These are phyloP conservation scores for Neopestalotiopsis sp. DNA, from an alignment of 2,329 filamentous ascomycete species.

Conservation along the genomic window DNA sequence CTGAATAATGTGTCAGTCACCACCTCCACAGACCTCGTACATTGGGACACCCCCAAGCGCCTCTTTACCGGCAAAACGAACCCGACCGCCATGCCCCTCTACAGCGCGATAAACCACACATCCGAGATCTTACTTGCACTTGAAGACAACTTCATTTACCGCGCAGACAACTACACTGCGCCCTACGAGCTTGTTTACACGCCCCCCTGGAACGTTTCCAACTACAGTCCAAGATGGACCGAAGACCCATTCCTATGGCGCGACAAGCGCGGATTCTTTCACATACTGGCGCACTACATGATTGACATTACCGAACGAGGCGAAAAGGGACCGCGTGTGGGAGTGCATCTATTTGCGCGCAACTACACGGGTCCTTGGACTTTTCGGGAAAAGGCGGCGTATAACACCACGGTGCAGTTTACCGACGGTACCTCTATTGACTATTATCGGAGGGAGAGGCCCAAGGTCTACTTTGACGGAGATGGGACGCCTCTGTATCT, in stretches of 20 bases:
- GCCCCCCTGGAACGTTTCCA: not conserved
- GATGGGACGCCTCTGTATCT: slow-evolving; percentile 49
- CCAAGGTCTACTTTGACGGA: too few species aligned
- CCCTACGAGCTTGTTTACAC: slow-evolving; percentile 30
- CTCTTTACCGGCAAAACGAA: slow-evolving; percentile 40
- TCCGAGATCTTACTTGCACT: slow-evolving; percentile 38
- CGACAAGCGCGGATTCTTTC: slow-evolving; percentile 32
- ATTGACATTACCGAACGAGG: slow-evolving; percentile 29
- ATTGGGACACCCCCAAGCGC: slow-evolving; percentile 23
- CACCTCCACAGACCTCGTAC: slow-evolving; percentile 29
- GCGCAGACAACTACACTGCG: slow-evolving; percentile 30
- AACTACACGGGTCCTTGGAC: slow-evolving; percentile 28
- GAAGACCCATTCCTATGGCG: slow-evolving; percentile 37
- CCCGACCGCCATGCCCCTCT: slow-evolving; percentile 45
- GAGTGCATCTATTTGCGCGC: slow-evolving; percentile 29
- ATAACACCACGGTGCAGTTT: slow-evolving; percentile 16
- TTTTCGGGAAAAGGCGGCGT: slow-evolving; percentile 28
- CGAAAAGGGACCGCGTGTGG: slow-evolving; percentile 30
- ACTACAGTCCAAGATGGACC: slow-evolving; percentile 27
- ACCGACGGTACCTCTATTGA: too few species aligned
- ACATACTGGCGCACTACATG: slow-evolving; percentile 33
- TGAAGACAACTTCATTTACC: slow-evolving; percentile 42
- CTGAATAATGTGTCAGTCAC: slow-evolving; percentile 37
- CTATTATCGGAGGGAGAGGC: too few species aligned
- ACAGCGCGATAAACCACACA: slow-evolving; percentile 31